Evolutionary conservation across 2,329 filamentous ascomycete genomes (phyloP), one percentile per base, ranked within the genome.

Genomic region (Seiridium cupressi): DNA sequence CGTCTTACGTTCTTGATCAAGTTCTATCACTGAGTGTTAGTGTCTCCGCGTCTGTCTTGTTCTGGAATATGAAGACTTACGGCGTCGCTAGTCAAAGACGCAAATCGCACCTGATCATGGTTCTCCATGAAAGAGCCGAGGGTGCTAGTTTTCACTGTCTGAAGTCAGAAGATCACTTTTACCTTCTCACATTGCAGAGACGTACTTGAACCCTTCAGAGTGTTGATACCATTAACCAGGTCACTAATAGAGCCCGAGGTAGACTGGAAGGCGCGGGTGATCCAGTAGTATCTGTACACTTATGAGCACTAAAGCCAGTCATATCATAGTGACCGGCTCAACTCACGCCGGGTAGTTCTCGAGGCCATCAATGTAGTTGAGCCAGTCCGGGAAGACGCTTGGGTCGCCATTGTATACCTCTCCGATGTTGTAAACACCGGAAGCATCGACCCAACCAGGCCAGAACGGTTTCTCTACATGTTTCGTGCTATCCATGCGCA

Each of bases 331-430:
- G 4, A 2, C 36, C 1, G 5, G 1, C 3, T 9, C 51, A 10
- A 65, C 69, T 55, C 76, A 84, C 65, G 76, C 71, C 0, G 82
- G 77, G 59, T 82, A 85, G 63, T 85, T 83, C 46, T 84, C 66
- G 1, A 84, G 59, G 3, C 80, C 81, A 40, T 74, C 73, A 64
- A 85, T 74, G 57, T 77, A 74, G 32, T 72, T 72, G 51, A 82
- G 79, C 68, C 81, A 84, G 9, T 75, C 74, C 4, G 76, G 73
- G 36, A 78, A 70, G 58, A 79, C 76, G 1, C 68, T 58, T 13
- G 81, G 77, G 64, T 81, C 73, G 7, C 80, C 81, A 35, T 81
- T 73, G 59, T 71, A 79, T 0, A 83, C 80, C 67, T 85, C 82
- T 6, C 82, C 81, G 11, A 84, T 72, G 7, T 76, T 66, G 65